phyloP scores from a whole-genome alignment of 306 rosid species.

The Gleditsia sinensis region DNA sequence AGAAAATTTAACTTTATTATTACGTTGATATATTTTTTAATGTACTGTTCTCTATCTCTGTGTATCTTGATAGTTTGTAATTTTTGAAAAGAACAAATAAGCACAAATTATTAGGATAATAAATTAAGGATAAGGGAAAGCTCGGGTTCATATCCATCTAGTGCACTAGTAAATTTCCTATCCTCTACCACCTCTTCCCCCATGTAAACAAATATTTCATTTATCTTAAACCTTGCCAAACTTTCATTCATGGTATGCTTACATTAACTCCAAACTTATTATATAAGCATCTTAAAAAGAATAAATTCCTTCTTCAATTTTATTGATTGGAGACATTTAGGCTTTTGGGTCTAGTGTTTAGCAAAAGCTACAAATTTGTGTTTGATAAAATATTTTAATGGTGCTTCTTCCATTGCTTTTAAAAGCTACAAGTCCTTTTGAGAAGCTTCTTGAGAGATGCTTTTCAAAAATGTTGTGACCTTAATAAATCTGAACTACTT shows the following conservation, averaged over 20 bases:
- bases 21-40: neutral
- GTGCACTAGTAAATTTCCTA: neutral
- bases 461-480: neutral
- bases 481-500: neutral
- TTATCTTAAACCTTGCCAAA: constrained; percentile 10
- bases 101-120: constrained; percentile 19
- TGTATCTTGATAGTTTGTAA: neutral
- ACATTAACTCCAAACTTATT: neutral
- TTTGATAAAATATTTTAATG: neutral
- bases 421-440: constrained; percentile 1
- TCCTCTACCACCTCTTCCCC: neutral
- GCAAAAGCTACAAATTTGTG: neutral
- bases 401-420: neutral
- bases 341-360: neutral
- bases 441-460: neutral
- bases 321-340: neutral
- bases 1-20: neutral
- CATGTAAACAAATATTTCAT: neutral
- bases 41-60: neutral
- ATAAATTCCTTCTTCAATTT: neutral
- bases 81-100: neutral
- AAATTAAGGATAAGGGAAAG: neutral
- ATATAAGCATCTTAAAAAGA: neutral
- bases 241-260: constrained; percentile 21
- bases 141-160: constrained; percentile 19